Conservation (phyloP, 2,329 filamentous ascomycete genomes). For the Chrysoporthe austroafricana region DNA sequence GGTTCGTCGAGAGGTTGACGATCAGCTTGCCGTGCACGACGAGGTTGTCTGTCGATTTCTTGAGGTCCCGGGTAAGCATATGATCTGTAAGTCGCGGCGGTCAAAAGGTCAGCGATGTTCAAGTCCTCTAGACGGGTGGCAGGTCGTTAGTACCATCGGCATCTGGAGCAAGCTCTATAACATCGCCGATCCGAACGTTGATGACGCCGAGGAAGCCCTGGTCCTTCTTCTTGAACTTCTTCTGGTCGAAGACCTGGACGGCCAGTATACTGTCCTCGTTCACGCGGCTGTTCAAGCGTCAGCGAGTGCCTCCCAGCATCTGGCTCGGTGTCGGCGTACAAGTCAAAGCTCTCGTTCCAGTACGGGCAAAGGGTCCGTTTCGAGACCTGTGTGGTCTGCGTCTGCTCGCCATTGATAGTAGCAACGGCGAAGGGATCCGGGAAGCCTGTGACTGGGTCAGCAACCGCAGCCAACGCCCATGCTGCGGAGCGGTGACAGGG, state of each 20-base stretch:
- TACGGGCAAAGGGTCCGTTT: constrained; percentile 99
- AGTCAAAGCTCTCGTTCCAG: constrained; percentile 99
- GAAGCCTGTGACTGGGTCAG: constrained; percentile 68
- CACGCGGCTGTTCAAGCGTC: constrained; percentile 66
- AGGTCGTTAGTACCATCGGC: constrained; percentile 72
- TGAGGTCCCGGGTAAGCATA: constrained; percentile 96
- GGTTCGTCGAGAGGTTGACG: constrained; percentile 91
- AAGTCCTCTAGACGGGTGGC: constrained; percentile 31
- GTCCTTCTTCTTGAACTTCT: constrained; percentile 99
- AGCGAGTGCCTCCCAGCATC: constrained; percentile 21
- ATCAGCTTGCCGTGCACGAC: constrained; percentile 98
- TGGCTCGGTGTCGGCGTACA: constrained; percentile 63
- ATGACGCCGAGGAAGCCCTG: constrained; percentile 98
- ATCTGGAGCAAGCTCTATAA: constrained; percentile 86
- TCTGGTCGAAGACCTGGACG: constrained; percentile 98
- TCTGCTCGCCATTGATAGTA: constrained; percentile 97
- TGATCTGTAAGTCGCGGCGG: constrained; percentile 69
- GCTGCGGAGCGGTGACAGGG: not conserved
- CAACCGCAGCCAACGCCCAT: constrained; percentile 23
- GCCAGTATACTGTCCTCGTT: constrained; percentile 96
- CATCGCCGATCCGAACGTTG: constrained; percentile 93
- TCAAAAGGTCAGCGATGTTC: constrained; percentile 35
- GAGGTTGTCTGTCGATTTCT: constrained; percentile 97
- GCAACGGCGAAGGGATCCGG: constrained; percentile 97
- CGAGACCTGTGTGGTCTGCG: constrained; percentile 94